Base-by-base conservation (phyloP, 2,329 filamentous ascomycete genomes). In the Nemania abortiva region DNA sequence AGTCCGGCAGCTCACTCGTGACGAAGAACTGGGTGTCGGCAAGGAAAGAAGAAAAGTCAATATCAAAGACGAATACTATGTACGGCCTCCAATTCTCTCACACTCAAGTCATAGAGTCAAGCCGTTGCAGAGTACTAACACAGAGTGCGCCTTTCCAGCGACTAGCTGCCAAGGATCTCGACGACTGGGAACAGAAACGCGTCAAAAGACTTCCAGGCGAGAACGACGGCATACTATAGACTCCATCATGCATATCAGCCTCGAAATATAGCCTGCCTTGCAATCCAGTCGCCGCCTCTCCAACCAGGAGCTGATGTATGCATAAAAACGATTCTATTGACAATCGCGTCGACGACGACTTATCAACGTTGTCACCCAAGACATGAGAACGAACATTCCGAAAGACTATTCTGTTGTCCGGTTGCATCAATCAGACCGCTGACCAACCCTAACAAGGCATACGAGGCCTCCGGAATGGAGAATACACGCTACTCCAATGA, bases 161-260 rank as follows among this genome's bases (percentile, higher is more conserved):
- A 82, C 84, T 93, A 47, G 92, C 93, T 74, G 92, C 93, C 37
- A 97, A 97, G 81, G 96, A 98, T 78, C 83, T 98, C 70, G 95
- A 99, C 77, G 88, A 94, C 78, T 99, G 96, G 96, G 95, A 98
- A 80, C 96, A 98, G 82, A 97, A 96, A 82, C 90, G 97, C 62
- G 94, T 98, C 11, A 90, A 97, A 83, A 87, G 96, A 78, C 86
- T 98, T 69, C 90, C 93, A 22, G 96, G 96, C 73, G 97, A 99
- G 81, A 92, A 89, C 69, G 95, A 99, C 80, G 95, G 95, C 39
- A 88, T 93, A 59, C 79, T 97, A 73, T 91, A 81, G 85, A 20
- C 18, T n/a, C 59, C 10, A n/a, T 20, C n/a, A 31, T 31, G 7
- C 45, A 15, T 42, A 15, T 31, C 31, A n/a, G 9, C 49, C 50